A percentile compares a stretch with the other conserved stretches of the same genome.
Conservation (phyloP, 2,329 filamentous ascomycete species). For the Penicillium sp. region DNA sequence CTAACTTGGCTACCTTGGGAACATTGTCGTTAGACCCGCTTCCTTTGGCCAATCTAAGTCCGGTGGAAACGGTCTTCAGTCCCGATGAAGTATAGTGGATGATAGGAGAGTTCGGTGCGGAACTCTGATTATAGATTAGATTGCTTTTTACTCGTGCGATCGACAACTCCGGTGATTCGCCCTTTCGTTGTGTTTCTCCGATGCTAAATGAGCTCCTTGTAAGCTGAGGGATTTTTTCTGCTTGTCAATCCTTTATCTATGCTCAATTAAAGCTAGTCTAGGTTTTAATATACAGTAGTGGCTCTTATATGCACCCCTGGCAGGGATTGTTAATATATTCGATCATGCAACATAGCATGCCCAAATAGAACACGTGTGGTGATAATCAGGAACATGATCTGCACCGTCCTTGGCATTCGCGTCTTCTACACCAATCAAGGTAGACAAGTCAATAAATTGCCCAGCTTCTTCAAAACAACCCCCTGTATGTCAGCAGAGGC, state of each 20-base stretch:
- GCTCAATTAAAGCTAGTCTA: background rate
- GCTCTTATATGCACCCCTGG: background rate
- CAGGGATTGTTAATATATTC: background rate
- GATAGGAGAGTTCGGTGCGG: background rate
- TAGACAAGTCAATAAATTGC: conserved; percentile 50
- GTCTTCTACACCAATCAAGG: conserved; percentile 27
- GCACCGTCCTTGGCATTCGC: background rate
- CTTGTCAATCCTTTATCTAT: background rate
- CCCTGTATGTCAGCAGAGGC: conserved; percentile 54
- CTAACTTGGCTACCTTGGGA: background rate
- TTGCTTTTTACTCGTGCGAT: background rate
- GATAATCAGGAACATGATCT: background rate
- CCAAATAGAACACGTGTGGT: conserved; percentile 1
- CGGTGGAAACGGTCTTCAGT: background rate
- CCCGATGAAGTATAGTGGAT: conserved; percentile 4
- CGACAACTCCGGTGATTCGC: conserved; percentile 1
- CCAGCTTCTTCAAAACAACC: conserved; percentile 53
- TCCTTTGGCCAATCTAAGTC: background rate
- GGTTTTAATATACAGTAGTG: background rate
- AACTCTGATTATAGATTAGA: background rate
- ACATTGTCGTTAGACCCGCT: background rate
- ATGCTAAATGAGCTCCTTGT: background rate
- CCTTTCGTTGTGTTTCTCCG: background rate
- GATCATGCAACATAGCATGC: background rate
- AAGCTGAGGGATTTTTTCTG: background rate